Conservation (phyloP, 169 alveolate species). For the Plasmodium gallinaceum region DNA sequence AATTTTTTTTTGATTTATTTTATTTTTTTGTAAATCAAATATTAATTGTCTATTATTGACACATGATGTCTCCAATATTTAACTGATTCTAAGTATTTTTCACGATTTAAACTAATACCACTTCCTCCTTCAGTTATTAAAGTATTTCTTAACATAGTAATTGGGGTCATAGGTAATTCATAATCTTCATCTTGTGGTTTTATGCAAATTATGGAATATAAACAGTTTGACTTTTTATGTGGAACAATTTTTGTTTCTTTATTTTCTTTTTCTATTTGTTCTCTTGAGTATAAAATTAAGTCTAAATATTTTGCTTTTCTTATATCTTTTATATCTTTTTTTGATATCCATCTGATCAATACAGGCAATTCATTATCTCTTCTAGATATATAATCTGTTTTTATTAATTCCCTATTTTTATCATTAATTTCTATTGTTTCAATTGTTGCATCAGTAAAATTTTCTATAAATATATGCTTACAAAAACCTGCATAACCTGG, state of each 20-base stretch:
- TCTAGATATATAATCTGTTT: conserved; percentile 94
- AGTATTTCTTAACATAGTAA: conserved; percentile 97
- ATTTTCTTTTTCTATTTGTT: conserved; percentile 94
- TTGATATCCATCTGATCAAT: conserved; percentile 94
- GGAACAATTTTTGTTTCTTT: conserved; percentile 69
- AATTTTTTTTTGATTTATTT: no score
- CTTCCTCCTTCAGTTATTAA: conserved; percentile 98
- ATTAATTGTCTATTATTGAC: conserved; percentile 80
- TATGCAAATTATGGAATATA: conserved; percentile 81
- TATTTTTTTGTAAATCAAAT: no score
- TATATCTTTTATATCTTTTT: conserved; percentile 80
- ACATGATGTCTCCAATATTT: conserved; percentile 96
- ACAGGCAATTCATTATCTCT: conserved; percentile 98
- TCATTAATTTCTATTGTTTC: conserved; percentile 92
- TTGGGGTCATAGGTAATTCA: conserved; percentile 98
- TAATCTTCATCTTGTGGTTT: conserved; percentile 84
- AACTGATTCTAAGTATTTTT: conserved; percentile 93
- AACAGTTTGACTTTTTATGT: conserved; percentile 52
- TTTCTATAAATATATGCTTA: conserved; percentile 95
- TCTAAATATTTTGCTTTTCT: conserved; percentile 93
- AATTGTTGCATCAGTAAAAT: conserved; percentile 94
- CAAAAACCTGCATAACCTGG: conserved; percentile 99
- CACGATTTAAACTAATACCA: conserved; percentile 95
- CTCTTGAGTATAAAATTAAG: conserved; percentile 95
- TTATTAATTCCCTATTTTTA: conserved; percentile 91